phyloP scores from a whole-genome alignment of 116 monocot genomes.

The Dioscorea cayenensis region DNA sequence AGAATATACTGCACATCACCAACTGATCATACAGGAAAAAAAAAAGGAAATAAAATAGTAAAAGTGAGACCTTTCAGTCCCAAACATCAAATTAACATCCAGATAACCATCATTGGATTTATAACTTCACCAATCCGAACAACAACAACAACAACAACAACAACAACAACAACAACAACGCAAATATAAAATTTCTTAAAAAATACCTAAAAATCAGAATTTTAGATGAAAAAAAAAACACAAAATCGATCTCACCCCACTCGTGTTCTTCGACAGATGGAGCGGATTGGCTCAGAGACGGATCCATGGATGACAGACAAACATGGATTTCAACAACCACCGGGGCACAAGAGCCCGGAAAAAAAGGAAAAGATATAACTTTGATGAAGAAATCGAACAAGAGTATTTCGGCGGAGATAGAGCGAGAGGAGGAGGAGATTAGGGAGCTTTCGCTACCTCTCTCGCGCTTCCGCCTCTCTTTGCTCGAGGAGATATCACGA shows the following conservation, averaged over 20 bases:
- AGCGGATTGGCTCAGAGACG: slow-evolving; percentile 16
- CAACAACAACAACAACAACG: too few relatives aligned
- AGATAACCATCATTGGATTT: too few relatives aligned
- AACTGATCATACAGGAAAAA: too few relatives aligned
- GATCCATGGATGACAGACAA: slow-evolving; percentile 39
- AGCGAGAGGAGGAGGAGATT: too few relatives aligned
- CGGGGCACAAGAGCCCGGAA: background rate
- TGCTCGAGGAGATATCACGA: background rate
- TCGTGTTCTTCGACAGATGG: slow-evolving; percentile 26
- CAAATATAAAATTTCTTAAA: background rate
- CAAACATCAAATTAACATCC: too few relatives aligned
- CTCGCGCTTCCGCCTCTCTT: background rate
- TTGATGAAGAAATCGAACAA: background rate
- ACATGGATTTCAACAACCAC: slow-evolving; percentile 26
- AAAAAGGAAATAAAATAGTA: too few relatives aligned
- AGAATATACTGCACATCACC: too few relatives aligned
- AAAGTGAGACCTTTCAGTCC: too few relatives aligned
- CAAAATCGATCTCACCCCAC: slow-evolving; percentile 20
- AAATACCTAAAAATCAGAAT: background rate
- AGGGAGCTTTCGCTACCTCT: too few relatives aligned
- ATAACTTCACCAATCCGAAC: too few relatives aligned
- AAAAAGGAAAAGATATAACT: background rate
- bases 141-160: too few relatives aligned
- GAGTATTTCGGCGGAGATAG: background rate
- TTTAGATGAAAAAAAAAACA: background rate